Percentiles rank a stretch among this genome's conserved stretches.
Conservation (phyloP, 2,329 filamentous ascomycete genomes). For the Beauveria pseudobassiana region DNA sequence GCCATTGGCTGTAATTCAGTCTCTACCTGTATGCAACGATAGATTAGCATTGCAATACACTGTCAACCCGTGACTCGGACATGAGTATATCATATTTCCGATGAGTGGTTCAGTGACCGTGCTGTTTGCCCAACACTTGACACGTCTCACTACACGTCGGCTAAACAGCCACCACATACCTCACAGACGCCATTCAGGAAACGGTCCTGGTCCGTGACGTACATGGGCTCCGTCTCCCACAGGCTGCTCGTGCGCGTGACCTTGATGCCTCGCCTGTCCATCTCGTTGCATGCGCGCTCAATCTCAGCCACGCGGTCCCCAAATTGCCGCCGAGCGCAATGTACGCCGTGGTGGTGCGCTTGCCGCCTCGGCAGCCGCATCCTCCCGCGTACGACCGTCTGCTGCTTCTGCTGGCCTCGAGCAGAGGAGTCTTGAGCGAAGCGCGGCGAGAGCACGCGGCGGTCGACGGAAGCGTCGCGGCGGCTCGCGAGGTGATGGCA, state of each 20-base stretch:
- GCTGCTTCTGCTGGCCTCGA: neutral
- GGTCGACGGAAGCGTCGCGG: neutral
- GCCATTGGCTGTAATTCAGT: conserved; percentile 68
- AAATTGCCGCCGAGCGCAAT: conserved; percentile 91
- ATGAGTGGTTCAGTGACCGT: neutral
- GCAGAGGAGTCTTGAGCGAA: too few species aligned
- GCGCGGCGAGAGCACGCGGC: neutral
- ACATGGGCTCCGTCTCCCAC: conserved; percentile 97
- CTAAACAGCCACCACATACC: conserved; percentile 43
- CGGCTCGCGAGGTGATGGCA: neutral
- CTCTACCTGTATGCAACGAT: conserved; percentile 53
- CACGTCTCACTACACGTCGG: neutral
- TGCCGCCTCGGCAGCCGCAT: conserved; percentile 29
- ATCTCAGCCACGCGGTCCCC: conserved; percentile 77
- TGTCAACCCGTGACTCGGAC: too few species aligned
- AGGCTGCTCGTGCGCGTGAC: conserved; percentile 77
- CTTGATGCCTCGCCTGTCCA: conserved; percentile 65
- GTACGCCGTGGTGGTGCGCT: conserved; percentile 50
- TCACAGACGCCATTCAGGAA: conserved; percentile 93
- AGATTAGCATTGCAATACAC: neutral
- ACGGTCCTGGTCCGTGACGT: conserved; percentile 77
- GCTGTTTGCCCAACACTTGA: neutral
- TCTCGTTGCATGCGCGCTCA: conserved; percentile 70
- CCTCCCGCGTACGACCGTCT: conserved; percentile 20
- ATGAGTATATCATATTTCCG: neutral